Base-by-base conservation (phyloP, 495 filamentous ascomycete genomes). In the Penicillium arizonense region DNA sequence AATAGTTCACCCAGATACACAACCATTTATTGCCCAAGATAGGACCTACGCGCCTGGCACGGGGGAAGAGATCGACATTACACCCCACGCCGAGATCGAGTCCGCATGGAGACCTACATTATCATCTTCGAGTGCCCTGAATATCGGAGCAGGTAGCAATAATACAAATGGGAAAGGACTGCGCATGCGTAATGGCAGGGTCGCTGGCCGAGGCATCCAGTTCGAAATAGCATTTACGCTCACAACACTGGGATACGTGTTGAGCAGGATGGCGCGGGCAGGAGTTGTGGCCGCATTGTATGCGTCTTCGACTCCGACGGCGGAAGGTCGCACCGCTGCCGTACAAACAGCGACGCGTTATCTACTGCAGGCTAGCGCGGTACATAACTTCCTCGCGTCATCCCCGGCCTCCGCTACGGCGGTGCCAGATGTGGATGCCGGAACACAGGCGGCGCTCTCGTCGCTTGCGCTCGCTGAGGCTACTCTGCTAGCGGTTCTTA, bases 21-120 rank as follows among this genome's bases (percentile, higher is more conserved):
- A 33, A 21, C 5, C 16, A 16, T 30, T 21, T 12, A 12, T 12
- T 7, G 5, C 28, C 5, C 24, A 48, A 20, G 23, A 44, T 47
- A 21, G 20, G 42, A 24, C 18, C 43, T 40, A 52, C 20, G 12
- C 23, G 14, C 3, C 18, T 23, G 37, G 37, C 9, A 14, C 12
- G 5, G 12, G 16, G 26, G 52, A 47, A 38, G 79, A 78, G 53
- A 76, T 94, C 52, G 82, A 87, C 53, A 74, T 94, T 14, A 79
- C 82, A 14, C 77, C 84, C 5, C 70, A 73, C 46, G 71, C 72
- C 45, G 84, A 86, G 47, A 62, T 85, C 23, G 69, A 76, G 35
- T 79, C 90, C 18, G 80, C 89, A 81, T 97, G 94, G 94, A 85
- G 89, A n/a, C 77, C 88, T 4, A 90, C 87, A 0, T 70, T 98